Percentiles rank a stretch among this genome's conserved stretches.
phyloP scores from a whole-genome alignment of 2,329 filamentous ascomycete species.

The Tympanopsis confertula region DNA sequence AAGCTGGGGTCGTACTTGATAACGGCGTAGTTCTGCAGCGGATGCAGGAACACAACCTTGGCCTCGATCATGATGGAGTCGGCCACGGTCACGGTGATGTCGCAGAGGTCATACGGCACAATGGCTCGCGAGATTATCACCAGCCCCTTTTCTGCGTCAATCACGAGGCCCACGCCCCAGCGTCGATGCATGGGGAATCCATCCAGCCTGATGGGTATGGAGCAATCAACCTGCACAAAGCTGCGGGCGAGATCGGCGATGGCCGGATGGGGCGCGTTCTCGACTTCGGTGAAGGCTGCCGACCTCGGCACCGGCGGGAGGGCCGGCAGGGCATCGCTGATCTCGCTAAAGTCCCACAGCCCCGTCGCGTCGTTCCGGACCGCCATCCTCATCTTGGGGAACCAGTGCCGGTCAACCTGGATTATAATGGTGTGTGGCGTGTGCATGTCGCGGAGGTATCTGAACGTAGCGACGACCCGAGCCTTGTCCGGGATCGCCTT shows the following conservation, averaged over 20 bases:
- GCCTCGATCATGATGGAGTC: conserved; percentile 91
- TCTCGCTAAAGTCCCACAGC: conserved; percentile 84
- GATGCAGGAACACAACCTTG: conserved; percentile 91
- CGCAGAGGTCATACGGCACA: conserved; percentile 91
- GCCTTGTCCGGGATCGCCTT: conserved; percentile 71
- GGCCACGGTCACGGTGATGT: conserved; percentile 90
- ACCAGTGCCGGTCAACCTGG: conserved; percentile 90
- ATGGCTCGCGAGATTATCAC: conserved; percentile 90
- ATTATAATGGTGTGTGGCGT: conserved; percentile 88
- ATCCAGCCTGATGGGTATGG: conserved; percentile 90
- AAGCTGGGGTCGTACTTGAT: conserved; percentile 87
- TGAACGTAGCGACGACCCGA: conserved; percentile 86
- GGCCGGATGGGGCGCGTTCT: conserved; percentile 75
- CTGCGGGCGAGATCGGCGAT: conserved; percentile 90
- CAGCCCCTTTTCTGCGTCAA: conserved; percentile 93
- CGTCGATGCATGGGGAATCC: conserved; percentile 93
- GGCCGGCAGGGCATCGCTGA: conserved; percentile 70
- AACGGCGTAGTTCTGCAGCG: conserved; percentile 91
- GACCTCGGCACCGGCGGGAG: conserved; percentile 61
- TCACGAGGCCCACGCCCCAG: conserved; percentile 92
- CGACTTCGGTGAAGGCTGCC: conserved; percentile 83
- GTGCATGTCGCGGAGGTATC: conserved; percentile 87
- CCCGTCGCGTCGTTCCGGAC: conserved; percentile 82
- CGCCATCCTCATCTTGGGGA: conserved; percentile 84
- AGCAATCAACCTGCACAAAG: conserved; percentile 85